Evolutionary conservation across 768 basidiomycete genomes (phyloP).

Genomic region (Trametes cubensis): DNA sequence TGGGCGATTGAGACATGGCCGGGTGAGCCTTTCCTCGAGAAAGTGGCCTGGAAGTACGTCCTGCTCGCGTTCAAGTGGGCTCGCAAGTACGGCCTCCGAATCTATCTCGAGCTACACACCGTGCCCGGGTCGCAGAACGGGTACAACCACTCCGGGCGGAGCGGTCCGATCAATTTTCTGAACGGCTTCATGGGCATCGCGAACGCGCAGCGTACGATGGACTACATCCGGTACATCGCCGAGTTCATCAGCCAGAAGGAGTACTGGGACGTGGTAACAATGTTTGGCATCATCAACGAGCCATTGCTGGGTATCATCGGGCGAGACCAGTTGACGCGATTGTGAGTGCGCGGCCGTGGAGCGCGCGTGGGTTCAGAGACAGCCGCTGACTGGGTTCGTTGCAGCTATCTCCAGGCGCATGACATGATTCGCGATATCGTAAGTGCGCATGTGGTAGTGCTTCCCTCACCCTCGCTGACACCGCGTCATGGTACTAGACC

Average conservation of each 20-base stretch:
- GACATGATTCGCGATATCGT: conserved; percentile 76
- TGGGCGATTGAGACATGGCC: conserved; percentile 78
- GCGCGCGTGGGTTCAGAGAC: not conserved
- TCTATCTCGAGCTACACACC: conserved; percentile 81
- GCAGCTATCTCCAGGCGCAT: conserved; percentile 60
- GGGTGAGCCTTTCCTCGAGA: conserved; percentile 78
- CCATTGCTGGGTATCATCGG: conserved; percentile 60
- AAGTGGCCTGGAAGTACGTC: conserved; percentile 85
- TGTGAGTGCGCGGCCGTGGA: conserved; percentile 49
- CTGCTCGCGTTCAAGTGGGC: conserved; percentile 80
- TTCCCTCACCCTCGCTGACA: not conserved
- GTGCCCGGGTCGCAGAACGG: conserved; percentile 83
- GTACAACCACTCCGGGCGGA: conserved; percentile 62
- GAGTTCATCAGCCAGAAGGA: conserved; percentile 84
- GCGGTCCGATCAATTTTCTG: conserved; percentile 65
- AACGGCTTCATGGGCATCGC: conserved; percentile 84
- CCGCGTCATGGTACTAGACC: conserved; percentile 17
- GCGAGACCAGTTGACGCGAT: conserved; percentile 53
- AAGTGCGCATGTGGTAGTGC: conserved; percentile 40
- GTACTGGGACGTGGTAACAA: conserved; percentile 63
- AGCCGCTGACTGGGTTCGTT: conserved; percentile 28
- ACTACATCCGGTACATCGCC: conserved; percentile 75
- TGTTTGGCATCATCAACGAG: conserved; percentile 73
- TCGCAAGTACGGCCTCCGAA: conserved; percentile 86
- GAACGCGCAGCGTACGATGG: conserved; percentile 81